These are phyloP conservation scores for Inonotus obliquus DNA, from an alignment of 1,284 basidiomycete genomes.

Conservation along the genomic window DNA sequence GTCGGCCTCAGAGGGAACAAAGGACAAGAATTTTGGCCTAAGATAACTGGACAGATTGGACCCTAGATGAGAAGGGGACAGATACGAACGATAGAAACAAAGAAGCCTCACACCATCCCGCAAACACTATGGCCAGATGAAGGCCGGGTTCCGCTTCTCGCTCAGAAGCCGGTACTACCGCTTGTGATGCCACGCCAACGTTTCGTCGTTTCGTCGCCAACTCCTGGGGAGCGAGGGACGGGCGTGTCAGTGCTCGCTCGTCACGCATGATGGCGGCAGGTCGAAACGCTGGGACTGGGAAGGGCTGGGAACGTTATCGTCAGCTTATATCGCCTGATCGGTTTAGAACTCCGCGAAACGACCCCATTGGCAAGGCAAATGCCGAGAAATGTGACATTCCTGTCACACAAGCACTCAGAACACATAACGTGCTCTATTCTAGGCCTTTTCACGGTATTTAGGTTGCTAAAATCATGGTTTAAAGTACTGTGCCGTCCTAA, in stretches of 20 bases:
- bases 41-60: background rate
- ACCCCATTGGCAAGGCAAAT: background rate
- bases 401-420: too few relatives aligned
- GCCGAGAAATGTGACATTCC: too few relatives aligned
- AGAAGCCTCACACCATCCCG: background rate
- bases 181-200: background rate
- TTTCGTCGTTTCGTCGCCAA: background rate
- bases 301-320: background rate
- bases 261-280: background rate
- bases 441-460: too few relatives aligned
- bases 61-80: constrained; percentile 1
- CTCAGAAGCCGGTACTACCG: background rate
- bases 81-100: background rate
- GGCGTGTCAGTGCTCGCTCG: background rate
- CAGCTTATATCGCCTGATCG: background rate
- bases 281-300: background rate
- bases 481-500: too few relatives aligned
- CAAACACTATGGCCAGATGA: background rate
- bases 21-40: background rate
- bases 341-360: background rate
- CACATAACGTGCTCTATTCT: too few relatives aligned
- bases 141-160: background rate
- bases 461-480: too few relatives aligned
- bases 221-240: background rate
- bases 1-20: background rate